phyloP scores from a whole-genome alignment of 2,329 filamentous ascomycete species.

The Colletotrichum spaethianum region DNA sequence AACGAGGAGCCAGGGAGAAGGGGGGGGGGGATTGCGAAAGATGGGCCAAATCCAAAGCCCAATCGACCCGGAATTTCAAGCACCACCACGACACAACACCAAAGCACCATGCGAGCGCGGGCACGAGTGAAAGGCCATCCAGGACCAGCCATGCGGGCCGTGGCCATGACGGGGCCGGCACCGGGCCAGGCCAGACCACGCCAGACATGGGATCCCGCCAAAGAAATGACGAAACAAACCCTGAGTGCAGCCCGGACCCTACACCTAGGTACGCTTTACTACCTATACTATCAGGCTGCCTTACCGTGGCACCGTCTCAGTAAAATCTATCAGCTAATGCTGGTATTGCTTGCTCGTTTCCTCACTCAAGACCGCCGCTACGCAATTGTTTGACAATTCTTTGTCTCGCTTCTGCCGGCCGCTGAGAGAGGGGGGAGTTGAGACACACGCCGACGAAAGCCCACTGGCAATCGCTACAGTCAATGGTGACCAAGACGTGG shows the following conservation, averaged over 20 bases:
- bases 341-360: not conserved
- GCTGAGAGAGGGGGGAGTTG: not conserved
- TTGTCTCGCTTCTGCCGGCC: not conserved
- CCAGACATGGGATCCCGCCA: slow-evolving; percentile 39
- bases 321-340: not conserved
- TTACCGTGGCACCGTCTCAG: slow-evolving; percentile 4
- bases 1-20: not conserved
- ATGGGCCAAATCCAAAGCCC: slow-evolving; percentile 10
- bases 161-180: slow-evolving; percentile 26
- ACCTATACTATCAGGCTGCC: not conserved
- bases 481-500: slow-evolving; percentile 1
- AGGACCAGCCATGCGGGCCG: slow-evolving; percentile 38
- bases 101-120: slow-evolving; percentile 18
- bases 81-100: slow-evolving; percentile 8
- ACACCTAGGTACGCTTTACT: not conserved
- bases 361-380: not conserved
- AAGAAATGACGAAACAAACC: slow-evolving; percentile 34
- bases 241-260: slow-evolving; percentile 33
- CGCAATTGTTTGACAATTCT: not conserved
- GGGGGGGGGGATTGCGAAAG: not conserved
- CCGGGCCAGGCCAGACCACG: slow-evolving; percentile 25
- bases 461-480: not conserved
- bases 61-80: slow-evolving; percentile 20
- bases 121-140: slow-evolving; percentile 18
- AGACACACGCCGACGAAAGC: not conserved